Evolutionary conservation across 495 filamentous ascomycete genomes (phyloP).

Genomic region (Chaetomium cochliodes): DNA sequence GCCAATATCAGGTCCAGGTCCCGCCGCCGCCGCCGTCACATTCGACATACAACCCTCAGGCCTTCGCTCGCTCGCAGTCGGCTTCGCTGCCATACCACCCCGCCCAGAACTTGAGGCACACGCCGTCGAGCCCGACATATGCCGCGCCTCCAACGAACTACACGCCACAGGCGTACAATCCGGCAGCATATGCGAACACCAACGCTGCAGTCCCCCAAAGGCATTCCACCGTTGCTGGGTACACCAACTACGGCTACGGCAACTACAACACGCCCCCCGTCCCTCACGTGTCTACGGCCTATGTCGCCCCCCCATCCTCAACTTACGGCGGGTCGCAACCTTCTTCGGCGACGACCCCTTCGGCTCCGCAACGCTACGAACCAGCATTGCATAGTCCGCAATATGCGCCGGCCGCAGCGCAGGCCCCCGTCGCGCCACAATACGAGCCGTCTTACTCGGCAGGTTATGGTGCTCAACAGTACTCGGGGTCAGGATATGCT

Average conservation of each 20-base stretch:
- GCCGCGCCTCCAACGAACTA: constrained; percentile 36
- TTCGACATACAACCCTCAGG: constrained; percentile 76
- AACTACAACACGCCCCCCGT: constrained; percentile 40
- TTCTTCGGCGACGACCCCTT: constrained; percentile 33
- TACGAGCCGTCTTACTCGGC: constrained; percentile 34
- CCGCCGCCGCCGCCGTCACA: constrained; percentile 55
- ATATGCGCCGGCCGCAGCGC: constrained; percentile 30
- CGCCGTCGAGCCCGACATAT: constrained; percentile 36
- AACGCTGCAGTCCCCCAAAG: constrained; percentile 41
- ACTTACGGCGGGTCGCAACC: constrained; percentile 35
- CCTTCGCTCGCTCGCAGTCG: constrained; percentile 67
- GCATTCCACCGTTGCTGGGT: constrained; percentile 45
- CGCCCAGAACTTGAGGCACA: constrained; percentile 38
- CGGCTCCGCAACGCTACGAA: constrained; percentile 37
- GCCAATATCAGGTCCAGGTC: constrained; percentile 53
- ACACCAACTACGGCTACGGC: constrained; percentile 38
- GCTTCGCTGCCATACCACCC: constrained; percentile 47
- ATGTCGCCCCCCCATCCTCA: constrained; percentile 36
- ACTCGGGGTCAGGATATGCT: constrained; percentile 30
- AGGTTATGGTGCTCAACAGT: constrained; percentile 29
- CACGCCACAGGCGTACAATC: constrained; percentile 50
- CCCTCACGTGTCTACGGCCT: constrained; percentile 36
- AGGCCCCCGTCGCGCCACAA: constrained; percentile 27
- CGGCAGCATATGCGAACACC: constrained; percentile 49
- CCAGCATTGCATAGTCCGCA: constrained; percentile 38